A percentile compares a stretch with the other conserved stretches of the same genome.
Evolutionary conservation across 345 rosid genomes (phyloP).

Genomic region (Geranium rotundifolium): DNA sequence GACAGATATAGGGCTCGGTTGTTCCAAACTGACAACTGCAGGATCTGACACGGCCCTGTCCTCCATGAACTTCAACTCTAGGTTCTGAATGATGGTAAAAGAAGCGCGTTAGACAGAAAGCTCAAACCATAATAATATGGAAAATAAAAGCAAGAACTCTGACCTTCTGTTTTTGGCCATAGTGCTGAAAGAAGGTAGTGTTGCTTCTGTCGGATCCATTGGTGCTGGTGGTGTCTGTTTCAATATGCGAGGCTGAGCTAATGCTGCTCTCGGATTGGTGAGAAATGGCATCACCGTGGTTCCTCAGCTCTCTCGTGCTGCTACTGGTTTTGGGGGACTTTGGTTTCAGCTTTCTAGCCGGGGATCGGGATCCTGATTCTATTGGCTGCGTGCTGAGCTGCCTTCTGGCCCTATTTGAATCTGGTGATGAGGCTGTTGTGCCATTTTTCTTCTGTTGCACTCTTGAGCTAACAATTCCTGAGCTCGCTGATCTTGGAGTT

Average conservation of each 20-base stretch:
- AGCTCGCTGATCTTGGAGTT: slow-evolving; percentile 17
- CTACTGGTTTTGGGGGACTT: slow-evolving; percentile 35
- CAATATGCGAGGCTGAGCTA: slow-evolving; percentile 44
- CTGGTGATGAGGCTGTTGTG: slow-evolving; percentile 26
- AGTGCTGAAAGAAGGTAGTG: slow-evolving; percentile 21
- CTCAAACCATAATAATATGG: not conserved
- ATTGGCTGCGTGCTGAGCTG: slow-evolving; percentile 33
- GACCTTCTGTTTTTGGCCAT: slow-evolving; percentile 12
- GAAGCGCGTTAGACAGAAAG: slow-evolving; percentile 12
- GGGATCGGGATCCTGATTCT: slow-evolving; percentile 29
- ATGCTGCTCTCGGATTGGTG: slow-evolving; percentile 43
- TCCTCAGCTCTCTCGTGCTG: slow-evolving; percentile 34
- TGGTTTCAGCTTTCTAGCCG: slow-evolving; percentile 21
- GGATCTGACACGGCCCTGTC: slow-evolving; percentile 24
- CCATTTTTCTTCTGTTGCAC: slow-evolving; percentile 41
- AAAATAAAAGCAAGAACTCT: slow-evolving; percentile 13
- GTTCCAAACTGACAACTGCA: slow-evolving; percentile 39
- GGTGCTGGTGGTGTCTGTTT: slow-evolving; percentile 53
- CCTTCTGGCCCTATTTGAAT: slow-evolving; percentile 31
- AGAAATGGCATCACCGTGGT: slow-evolving; percentile 29
- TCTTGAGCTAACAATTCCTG: slow-evolving; percentile 34
- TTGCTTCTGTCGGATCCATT: slow-evolving; percentile 30
- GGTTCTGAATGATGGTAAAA: slow-evolving; percentile 38
- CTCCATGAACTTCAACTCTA: slow-evolving; percentile 23
- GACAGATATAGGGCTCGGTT: slow-evolving; percentile 90